A percentile compares a stretch with the other conserved stretches of the same genome.
These are phyloP conservation scores for Balamuthia mandrillaris DNA, from an alignment of 208 protist genomes.

Conservation along the genomic window DNA sequence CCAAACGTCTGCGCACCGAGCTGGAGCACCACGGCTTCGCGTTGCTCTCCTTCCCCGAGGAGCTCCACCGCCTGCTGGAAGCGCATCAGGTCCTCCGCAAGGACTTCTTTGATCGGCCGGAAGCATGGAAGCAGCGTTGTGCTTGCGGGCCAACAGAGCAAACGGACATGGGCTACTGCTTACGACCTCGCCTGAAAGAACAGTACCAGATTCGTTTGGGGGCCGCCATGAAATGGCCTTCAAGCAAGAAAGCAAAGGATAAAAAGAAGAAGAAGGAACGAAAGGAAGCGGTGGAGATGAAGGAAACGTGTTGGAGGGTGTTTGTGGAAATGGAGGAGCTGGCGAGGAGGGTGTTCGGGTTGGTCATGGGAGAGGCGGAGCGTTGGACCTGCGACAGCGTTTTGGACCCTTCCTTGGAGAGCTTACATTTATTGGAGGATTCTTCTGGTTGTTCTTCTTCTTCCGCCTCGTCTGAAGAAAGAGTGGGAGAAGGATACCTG, in stretches of 20 bases:
- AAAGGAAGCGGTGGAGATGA: neutral
- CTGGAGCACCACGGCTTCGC: too few relatives aligned
- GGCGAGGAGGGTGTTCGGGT: neutral
- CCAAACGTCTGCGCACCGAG: too few relatives aligned
- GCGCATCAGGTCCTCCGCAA: too few relatives aligned
- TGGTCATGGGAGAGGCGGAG: neutral
- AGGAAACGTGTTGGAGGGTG: neutral
- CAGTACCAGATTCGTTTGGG: neutral
- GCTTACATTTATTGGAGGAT: neutral
- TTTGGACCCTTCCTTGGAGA: neutral
- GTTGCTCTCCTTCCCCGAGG: too few relatives aligned
- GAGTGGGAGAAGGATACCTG: neutral
- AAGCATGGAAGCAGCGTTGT: too few relatives aligned
- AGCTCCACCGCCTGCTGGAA: too few relatives aligned
- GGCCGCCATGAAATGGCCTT: neutral
- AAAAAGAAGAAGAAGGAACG: neutral
- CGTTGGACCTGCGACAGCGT: neutral
- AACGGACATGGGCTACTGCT: slow-evolving; percentile 13
- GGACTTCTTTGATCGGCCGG: too few relatives aligned
- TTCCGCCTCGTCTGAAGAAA: neutral
- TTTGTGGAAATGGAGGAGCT: neutral
- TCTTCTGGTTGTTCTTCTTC: neutral
- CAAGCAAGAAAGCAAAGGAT: neutral
- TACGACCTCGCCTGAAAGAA: neutral
- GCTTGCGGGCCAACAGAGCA: too few relatives aligned